phyloP scores from a whole-genome alignment of 441 rosid species.

The Daphne laureola region DNA sequence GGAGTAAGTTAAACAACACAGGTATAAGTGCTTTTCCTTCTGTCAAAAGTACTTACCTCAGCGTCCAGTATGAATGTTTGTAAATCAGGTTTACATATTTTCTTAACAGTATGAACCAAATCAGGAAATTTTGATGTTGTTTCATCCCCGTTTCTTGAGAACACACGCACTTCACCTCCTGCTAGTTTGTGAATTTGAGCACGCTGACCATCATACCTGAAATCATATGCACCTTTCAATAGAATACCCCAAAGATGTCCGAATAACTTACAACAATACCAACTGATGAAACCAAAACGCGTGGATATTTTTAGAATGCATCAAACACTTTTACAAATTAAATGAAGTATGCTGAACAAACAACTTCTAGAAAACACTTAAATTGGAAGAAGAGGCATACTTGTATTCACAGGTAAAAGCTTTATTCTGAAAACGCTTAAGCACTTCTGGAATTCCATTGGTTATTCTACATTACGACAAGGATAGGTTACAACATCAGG shows the following conservation, averaged over 20 bases:
- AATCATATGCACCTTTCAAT: conserved; percentile 10
- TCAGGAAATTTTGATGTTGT: conserved; percentile 81
- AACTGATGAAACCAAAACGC: no score
- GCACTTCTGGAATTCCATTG: conserved; percentile 55
- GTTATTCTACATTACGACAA: conserved; percentile 45
- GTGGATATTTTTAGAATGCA: neutral
- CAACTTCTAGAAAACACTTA: neutral
- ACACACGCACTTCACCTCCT: conserved; percentile 54
- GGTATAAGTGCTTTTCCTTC: conserved; percentile 5
- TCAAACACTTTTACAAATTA: conserved; percentile 1
- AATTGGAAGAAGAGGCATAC: conserved; percentile 31
- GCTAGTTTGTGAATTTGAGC: conserved; percentile 76
- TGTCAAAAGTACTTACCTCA: conserved; percentile 47
- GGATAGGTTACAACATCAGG: conserved; percentile 15
- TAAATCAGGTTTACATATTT: conserved; percentile 49
- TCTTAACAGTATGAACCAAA: conserved; percentile 46
- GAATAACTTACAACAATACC: conserved; percentile 7
- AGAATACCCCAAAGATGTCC: conserved; percentile 9
- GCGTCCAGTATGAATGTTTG: conserved; percentile 73
- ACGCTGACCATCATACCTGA: conserved; percentile 92
- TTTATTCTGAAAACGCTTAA: conserved; percentile 51
- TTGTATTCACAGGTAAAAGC: conserved; percentile 86
- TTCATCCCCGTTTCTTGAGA: conserved; percentile 88
- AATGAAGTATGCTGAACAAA: conserved; percentile 3
- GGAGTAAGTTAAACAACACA: conserved; percentile 2